Conservation (phyloP, 768 basidiomycete genomes). For the Suillus ampliporus region DNA sequence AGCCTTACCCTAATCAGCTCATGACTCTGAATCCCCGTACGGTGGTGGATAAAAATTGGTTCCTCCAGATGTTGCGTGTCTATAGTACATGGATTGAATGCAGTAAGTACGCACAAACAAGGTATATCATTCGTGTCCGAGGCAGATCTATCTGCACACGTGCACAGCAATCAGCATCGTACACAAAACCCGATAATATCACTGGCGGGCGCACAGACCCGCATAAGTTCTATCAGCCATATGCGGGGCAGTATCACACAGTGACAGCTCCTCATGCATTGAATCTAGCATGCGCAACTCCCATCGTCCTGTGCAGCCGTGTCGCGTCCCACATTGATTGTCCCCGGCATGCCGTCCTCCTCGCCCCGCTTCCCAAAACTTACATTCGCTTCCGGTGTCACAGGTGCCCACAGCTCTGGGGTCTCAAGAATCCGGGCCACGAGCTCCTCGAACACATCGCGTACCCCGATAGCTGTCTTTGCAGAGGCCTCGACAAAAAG, state of each 20-base stretch:
- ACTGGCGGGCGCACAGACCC: neutral
- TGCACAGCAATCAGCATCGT: neutral
- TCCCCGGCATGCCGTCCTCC: constrained; percentile 47
- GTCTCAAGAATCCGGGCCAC: constrained; percentile 85
- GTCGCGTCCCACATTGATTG: constrained; percentile 38
- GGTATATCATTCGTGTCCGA: neutral
- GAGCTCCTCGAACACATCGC: constrained; percentile 76
- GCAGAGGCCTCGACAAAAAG: constrained; percentile 93
- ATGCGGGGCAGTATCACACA: neutral
- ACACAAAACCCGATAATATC: neutral
- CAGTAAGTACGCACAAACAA: neutral
- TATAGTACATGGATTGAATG: constrained; percentile 9
- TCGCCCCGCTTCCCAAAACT: constrained; percentile 15
- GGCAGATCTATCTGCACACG: neutral
- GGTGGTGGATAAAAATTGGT: too few species aligned
- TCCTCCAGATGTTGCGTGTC: neutral
- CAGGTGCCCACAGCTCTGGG: constrained; percentile 75
- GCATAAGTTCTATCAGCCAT: neutral
- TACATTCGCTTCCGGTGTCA: constrained; percentile 22
- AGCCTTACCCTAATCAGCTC: too few species aligned
- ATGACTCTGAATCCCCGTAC: too few species aligned
- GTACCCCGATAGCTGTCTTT: constrained; percentile 87
- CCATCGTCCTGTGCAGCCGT: neutral
- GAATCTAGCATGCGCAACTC: constrained; percentile 2
- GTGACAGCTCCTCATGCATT: neutral